phyloP scores from a whole-genome alignment of 2,329 filamentous ascomycete genomes.

The Domatiomyces catenatus region DNA sequence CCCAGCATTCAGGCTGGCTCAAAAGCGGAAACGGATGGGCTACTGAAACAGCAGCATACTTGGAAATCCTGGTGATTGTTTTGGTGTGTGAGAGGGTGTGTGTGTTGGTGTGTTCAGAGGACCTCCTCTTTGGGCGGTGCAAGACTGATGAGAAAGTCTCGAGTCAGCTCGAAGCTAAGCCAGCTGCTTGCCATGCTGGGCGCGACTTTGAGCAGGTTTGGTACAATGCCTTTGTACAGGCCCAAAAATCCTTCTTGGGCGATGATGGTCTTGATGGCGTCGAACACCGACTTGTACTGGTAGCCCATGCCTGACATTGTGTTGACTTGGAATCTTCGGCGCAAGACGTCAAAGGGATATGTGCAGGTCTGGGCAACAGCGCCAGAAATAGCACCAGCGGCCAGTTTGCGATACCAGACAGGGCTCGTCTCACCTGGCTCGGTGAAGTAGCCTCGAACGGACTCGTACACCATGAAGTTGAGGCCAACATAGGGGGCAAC shows the following conservation, averaged over 20 bases:
- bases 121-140: constrained; percentile 7
- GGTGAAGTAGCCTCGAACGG: constrained; percentile 67
- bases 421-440: constrained; percentile 78
- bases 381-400: constrained; percentile 84
- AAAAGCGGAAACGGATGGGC: neutral
- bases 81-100: neutral
- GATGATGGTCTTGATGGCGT: constrained; percentile 70
- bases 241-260: constrained; percentile 69
- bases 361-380: constrained; percentile 95
- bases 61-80: neutral
- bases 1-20: no score
- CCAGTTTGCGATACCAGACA: constrained; percentile 60
- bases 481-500: constrained; percentile 94
- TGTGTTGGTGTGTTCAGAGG: neutral
- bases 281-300: constrained; percentile 73
- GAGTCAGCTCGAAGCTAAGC: constrained; percentile 88
- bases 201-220: constrained; percentile 90
- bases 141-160: constrained; percentile 57
- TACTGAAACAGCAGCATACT: neutral
- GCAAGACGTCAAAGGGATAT: constrained; percentile 92
- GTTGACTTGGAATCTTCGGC: constrained; percentile 93
- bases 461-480: constrained; percentile 98
- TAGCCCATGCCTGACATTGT: constrained; percentile 98
- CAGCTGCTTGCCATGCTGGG: constrained; percentile 98
- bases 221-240: constrained; percentile 89